These are phyloP conservation scores for Amphibolis antarctica DNA, from an alignment of 106 monocot species.

Conservation along the genomic window DNA sequence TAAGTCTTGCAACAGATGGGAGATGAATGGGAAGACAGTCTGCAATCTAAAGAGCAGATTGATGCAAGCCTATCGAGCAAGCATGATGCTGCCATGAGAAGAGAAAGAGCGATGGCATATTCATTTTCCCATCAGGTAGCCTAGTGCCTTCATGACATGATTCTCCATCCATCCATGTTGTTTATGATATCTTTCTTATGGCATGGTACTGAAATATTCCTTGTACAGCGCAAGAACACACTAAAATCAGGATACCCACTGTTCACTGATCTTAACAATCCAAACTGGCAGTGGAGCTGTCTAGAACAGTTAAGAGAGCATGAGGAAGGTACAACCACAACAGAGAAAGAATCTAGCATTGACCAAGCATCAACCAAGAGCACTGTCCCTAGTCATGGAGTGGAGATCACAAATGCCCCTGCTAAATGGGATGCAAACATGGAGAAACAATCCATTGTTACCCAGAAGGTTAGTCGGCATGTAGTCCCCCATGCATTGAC, in stretches of 20 bases:
- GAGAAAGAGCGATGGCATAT: slow-evolving; percentile 91
- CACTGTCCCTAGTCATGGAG: slow-evolving; percentile 18
- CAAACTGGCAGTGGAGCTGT: slow-evolving; percentile 98
- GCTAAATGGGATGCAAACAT: slow-evolving; percentile 34
- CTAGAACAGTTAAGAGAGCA: slow-evolving; percentile 86
- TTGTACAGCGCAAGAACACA: slow-evolving; percentile 77
- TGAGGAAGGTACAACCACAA: slow-evolving; percentile 43
- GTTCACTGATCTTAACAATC: slow-evolving; percentile 85
- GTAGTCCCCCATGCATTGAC: slow-evolving; percentile 23
- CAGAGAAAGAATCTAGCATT: slow-evolving; percentile 38
- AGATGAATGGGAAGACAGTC: slow-evolving; percentile 93
- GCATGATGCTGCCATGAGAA: slow-evolving; percentile 81
- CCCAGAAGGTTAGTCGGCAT: slow-evolving; percentile 17
- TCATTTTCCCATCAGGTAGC: slow-evolving; percentile 92
- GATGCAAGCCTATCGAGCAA: slow-evolving; percentile 68
- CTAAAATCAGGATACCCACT: slow-evolving; percentile 51
- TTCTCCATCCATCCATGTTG: not conserved
- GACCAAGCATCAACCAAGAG: slow-evolving; percentile 18
- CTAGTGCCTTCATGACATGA: not conserved
- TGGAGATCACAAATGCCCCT: slow-evolving; percentile 46
- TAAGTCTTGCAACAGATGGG: slow-evolving; percentile 53
- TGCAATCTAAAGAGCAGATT: slow-evolving; percentile 85
- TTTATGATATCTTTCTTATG: not conserved
- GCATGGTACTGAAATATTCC: too few species aligned
- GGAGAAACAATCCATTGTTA: slow-evolving; percentile 21